Evolutionary conservation across 2,329 filamentous ascomycete genomes (phyloP).

Genomic region (Aspergillus sp.): DNA sequence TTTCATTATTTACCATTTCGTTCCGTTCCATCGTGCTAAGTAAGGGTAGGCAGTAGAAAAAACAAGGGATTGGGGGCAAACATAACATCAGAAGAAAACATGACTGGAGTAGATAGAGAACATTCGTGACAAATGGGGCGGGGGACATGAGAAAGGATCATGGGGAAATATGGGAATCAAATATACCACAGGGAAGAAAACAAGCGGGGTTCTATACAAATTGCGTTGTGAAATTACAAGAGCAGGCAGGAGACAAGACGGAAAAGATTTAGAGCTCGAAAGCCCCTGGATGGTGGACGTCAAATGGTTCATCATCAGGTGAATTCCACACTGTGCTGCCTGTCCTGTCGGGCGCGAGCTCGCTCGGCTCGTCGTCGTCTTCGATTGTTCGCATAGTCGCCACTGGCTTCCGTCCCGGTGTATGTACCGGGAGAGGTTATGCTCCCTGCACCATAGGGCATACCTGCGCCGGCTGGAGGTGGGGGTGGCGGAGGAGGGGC

Average conservation of each 20-base stretch:
- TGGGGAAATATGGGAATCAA: not conserved
- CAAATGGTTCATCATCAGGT: constrained; percentile 28
- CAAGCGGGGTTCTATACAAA: not conserved
- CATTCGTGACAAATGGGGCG: not conserved
- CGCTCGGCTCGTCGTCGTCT: constrained; percentile 54
- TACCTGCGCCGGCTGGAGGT: constrained; percentile 25
- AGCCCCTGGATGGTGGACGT: not conserved
- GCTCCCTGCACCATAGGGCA: constrained; percentile 42
- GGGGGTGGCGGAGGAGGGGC: constrained; percentile 34
- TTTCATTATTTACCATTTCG: constrained; percentile 7
- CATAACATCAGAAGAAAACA: not conserved
- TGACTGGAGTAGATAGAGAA: not conserved
- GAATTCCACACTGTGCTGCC: constrained; percentile 51
- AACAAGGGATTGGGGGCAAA: not conserved
- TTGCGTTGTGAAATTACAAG: not conserved
- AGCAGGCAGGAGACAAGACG: not conserved
- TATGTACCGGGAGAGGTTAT: constrained; percentile 43
- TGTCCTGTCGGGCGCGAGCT: constrained; percentile 46
- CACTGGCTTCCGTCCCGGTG: constrained; percentile 50
- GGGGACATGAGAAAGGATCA: not conserved
- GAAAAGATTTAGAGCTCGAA: not conserved
- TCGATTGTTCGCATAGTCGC: constrained; percentile 55
- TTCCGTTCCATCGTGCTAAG: not conserved
- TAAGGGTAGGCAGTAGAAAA: not conserved
- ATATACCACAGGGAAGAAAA: not conserved